These are phyloP conservation scores for Saccharomyces paradoxus DNA, from an alignment of 805 yeast species.

Conservation along the genomic window DNA sequence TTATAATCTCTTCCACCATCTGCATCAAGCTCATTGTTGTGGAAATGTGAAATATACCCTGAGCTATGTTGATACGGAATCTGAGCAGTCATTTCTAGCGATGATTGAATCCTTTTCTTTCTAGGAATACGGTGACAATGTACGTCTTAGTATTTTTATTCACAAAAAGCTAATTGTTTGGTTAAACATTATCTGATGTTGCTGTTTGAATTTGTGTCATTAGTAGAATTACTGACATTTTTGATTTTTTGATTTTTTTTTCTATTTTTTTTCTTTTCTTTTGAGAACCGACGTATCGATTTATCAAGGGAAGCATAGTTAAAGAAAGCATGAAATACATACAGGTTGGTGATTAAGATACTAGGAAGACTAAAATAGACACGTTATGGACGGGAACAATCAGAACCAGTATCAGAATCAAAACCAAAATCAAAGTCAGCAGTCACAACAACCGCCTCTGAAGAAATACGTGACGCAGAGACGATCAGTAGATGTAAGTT, in stretches of 20 bases:
- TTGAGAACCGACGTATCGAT: neutral
- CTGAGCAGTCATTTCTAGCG: neutral
- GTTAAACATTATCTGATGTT: neutral
- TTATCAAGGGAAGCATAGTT: neutral
- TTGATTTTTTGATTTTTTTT: neutral
- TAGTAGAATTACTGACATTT: neutral
- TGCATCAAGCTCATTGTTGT: neutral
- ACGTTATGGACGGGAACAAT: neutral
- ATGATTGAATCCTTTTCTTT: neutral
- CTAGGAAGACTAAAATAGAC: neutral
- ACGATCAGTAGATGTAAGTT: slow-evolving; percentile 28
- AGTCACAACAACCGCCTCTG: slow-evolving; percentile 9
- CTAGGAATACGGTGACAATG: neutral
- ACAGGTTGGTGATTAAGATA: neutral
- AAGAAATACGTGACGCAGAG: slow-evolving; percentile 27
- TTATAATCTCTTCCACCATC: neutral
- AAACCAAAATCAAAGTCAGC: neutral
- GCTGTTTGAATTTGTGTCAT: neutral
- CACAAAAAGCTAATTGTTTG: neutral
- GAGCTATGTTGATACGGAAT: neutral
- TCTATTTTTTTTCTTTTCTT: neutral
- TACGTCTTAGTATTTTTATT: neutral
- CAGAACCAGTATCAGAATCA: slow-evolving; percentile 4
- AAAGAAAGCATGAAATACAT: neutral
- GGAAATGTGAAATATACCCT: neutral